Conservation (phyloP, 1,284 basidiomycete genomes). For the Singerocomus rubriflavus region DNA sequence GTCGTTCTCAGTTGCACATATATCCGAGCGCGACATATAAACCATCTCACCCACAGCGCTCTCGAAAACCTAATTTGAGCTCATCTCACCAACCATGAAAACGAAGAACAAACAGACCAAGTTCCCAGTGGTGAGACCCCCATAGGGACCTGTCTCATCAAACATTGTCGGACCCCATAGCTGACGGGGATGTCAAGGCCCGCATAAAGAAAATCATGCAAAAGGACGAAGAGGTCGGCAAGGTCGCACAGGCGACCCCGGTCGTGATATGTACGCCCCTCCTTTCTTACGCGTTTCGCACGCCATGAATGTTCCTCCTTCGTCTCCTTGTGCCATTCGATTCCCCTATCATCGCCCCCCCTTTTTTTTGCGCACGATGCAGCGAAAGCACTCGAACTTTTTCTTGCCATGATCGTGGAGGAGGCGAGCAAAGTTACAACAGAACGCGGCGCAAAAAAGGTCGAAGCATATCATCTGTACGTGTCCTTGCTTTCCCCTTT, state of each 20-base stretch:
- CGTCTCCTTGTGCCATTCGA: too few relatives aligned
- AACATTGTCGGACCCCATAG: not conserved
- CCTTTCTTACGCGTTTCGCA: conserved; percentile 14
- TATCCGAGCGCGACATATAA: conserved; percentile 7
- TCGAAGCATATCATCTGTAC: conserved; percentile 93
- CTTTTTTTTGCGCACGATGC: conserved; percentile 2
- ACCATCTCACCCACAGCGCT: not conserved
- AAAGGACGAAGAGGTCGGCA: conserved; percentile 99
- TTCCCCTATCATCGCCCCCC: not conserved
- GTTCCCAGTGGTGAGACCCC: conserved; percentile 65
- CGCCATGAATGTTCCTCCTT: conserved; percentile 10
- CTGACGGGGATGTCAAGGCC: conserved; percentile 55
- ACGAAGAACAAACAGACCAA: conserved; percentile 84
- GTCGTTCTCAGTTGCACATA: conserved; percentile 5
- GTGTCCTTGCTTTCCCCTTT: conserved; percentile 33
- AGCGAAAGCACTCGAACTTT: conserved; percentile 97
- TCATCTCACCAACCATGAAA: conserved; percentile 50
- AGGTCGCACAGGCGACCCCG: conserved; percentile 96
- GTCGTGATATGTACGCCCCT: conserved; percentile 88
- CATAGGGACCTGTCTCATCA: conserved; percentile 15
- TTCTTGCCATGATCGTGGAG: conserved; percentile 85
- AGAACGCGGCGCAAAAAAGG: conserved; percentile 82
- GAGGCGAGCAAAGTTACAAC: conserved; percentile 82
- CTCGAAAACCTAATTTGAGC: not conserved
- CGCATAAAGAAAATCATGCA: conserved; percentile 99